Percentiles rank a stretch among this genome's conserved stretches.
phyloP scores from a whole-genome alignment of 768 basidiomycete genomes.

The Macrolepiota dolichaula region DNA sequence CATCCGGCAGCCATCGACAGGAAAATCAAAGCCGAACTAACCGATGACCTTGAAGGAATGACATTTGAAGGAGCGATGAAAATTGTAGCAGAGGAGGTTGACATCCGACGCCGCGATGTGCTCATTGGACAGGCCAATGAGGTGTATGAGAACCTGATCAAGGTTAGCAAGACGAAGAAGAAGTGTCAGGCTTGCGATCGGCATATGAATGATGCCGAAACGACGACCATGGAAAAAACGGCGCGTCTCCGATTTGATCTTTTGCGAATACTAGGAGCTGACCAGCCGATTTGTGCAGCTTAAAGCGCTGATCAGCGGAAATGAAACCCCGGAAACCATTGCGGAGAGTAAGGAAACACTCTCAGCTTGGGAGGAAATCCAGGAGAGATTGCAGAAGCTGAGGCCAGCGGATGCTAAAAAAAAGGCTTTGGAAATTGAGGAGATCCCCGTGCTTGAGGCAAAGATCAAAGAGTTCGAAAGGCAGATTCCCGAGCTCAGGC shows the following conservation, averaged over 20 bases:
- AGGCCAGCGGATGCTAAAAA: conserved; percentile 52
- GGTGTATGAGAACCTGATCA: conserved; percentile 54
- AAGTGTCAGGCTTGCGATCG: conserved; percentile 78
- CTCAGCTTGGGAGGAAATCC: conserved; percentile 55
- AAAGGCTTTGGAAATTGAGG: conserved; percentile 51
- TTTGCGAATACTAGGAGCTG: background rate
- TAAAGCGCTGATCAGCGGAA: conserved; percentile 5
- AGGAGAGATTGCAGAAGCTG: conserved; percentile 55
- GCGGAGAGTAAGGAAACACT: conserved; percentile 39
- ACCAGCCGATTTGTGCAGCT: background rate
- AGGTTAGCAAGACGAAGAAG: conserved; percentile 58
- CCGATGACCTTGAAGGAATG: conserved; percentile 29
- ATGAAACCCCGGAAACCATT: background rate
- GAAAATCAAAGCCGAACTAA: conserved; percentile 22
- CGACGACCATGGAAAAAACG: conserved; percentile 64
- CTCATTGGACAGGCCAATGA: conserved; percentile 6
- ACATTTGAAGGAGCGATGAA: conserved; percentile 47
- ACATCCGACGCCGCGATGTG: conserved; percentile 1
- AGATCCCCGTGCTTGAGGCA: conserved; percentile 65
- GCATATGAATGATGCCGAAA: conserved; percentile 47
- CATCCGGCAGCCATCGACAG: conserved; percentile 13
- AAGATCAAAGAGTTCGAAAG: conserved; percentile 57
- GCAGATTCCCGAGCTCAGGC: conserved; percentile 48
- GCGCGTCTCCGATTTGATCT: conserved; percentile 30
- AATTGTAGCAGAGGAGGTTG: conserved; percentile 27